phyloP scores from a whole-genome alignment of 1,284 basidiomycete genomes.

The Pyrrhoderma lamaoense region DNA sequence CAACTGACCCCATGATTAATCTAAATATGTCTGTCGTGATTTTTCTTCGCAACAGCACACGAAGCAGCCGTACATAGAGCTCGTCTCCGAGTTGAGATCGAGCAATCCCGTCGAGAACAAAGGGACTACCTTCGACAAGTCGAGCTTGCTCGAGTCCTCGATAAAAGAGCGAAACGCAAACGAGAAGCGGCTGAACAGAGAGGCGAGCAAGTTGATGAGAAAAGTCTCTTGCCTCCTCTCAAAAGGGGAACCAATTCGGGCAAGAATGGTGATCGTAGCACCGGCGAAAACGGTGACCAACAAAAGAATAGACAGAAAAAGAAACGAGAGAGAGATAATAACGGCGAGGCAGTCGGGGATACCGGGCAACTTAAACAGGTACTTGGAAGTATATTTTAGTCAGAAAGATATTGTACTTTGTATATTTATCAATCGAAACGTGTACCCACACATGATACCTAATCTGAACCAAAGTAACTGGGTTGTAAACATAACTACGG shows the following conservation, averaged over 20 bases:
- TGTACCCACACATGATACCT: no score
- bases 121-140: conserved; percentile 92
- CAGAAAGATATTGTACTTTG: no score
- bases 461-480: no score
- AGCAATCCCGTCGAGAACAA: conserved; percentile 85
- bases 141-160: conserved; percentile 85
- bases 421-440: no score
- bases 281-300: conserved; percentile 1
- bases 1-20: no score
- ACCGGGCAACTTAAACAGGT: conserved; percentile 38
- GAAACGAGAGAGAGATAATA: conserved; percentile 20
- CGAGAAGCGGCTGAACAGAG: conserved; percentile 25
- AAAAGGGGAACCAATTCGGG: conserved; percentile 19
- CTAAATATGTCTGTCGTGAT: no score
- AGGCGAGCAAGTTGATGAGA: conserved; percentile 31
- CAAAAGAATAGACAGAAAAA: conserved; percentile 29
- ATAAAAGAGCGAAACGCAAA: conserved; percentile 77
- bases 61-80: conserved; percentile 88
- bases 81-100: conserved; percentile 83
- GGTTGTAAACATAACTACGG: no score
- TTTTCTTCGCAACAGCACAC: conserved; percentile 57
- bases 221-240: conserved; percentile 39
- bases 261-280: conserved; percentile 10
- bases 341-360: conserved; percentile 21
- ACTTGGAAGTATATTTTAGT: conserved; percentile 49